These are phyloP conservation scores for Venturia asperata DNA, from an alignment of 2,329 filamentous ascomycete species.

Conservation along the genomic window DNA sequence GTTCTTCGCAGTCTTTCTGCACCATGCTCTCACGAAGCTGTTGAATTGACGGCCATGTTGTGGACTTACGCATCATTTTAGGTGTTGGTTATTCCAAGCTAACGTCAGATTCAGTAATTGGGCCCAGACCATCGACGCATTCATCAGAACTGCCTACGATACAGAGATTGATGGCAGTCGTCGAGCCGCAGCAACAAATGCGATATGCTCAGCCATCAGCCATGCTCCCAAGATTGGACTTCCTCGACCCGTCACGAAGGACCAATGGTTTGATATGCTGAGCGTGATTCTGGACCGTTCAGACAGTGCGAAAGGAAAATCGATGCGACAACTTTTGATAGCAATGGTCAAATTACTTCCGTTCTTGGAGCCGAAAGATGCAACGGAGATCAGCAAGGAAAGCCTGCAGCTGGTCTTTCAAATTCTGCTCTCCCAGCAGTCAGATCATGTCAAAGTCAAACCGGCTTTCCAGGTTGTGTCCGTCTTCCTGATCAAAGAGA, in stretches of 20 bases:
- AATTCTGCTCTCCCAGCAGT: constrained; percentile 20
- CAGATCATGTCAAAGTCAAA: constrained; percentile 56
- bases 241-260: constrained; percentile 26
- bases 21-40: background rate
- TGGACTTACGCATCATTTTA: background rate
- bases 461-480: constrained; percentile 62
- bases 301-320: constrained; percentile 40
- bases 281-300: constrained; percentile 38
- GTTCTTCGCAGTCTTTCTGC: constrained; percentile 1
- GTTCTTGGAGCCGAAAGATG: constrained; percentile 25
- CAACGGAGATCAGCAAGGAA: constrained; percentile 15
- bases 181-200: constrained; percentile 42
- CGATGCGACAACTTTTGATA: constrained; percentile 39
- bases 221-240: constrained; percentile 30
- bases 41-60: background rate
- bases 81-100: background rate
- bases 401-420: constrained; percentile 17
- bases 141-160: constrained; percentile 17
- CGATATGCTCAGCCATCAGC: constrained; percentile 40
- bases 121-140: background rate
- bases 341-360: constrained; percentile 34
- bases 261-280: constrained; percentile 35
- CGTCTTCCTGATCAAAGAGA: constrained; percentile 55
- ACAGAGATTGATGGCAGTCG: constrained; percentile 29
- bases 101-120: constrained; percentile 2